Evolutionary conservation across 2,329 filamentous ascomycete genomes (phyloP).

Genomic region (Macrophomina tecta): DNA sequence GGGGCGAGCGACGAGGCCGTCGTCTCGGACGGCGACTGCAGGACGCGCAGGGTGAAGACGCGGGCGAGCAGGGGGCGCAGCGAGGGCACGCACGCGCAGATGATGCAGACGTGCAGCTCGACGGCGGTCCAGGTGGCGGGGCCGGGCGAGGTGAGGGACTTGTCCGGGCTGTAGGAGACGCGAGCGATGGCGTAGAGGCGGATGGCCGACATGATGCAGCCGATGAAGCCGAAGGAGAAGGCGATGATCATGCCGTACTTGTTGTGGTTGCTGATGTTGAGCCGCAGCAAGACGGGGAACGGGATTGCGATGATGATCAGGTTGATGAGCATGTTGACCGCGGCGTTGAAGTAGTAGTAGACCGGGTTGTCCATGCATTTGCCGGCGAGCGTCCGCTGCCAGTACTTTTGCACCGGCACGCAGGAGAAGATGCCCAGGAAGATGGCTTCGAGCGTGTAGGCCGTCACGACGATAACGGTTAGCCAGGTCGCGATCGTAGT

Average conservation of each 20-base stretch:
- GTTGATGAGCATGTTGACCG: constrained; percentile 29
- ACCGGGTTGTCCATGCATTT: constrained; percentile 34
- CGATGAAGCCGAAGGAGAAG: constrained; percentile 38
- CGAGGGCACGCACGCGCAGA: constrained; percentile 8
- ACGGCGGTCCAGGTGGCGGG: constrained; percentile 9
- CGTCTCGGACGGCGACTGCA: not conserved
- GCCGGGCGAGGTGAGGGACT: not conserved
- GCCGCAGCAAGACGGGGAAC: constrained; percentile 33
- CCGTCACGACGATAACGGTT: constrained; percentile 20
- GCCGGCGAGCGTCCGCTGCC: constrained; percentile 37
- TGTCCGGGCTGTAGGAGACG: not conserved
- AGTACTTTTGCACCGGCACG: constrained; percentile 42
- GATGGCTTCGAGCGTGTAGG: constrained; percentile 33
- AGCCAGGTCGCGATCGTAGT: constrained; percentile 31
- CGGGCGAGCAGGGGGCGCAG: constrained; percentile 8
- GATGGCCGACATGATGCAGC: not conserved
- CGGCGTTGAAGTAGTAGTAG: constrained; percentile 12
- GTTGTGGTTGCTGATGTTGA: constrained; percentile 32
- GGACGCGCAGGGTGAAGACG: not conserved
- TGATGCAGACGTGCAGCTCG: constrained; percentile 10
- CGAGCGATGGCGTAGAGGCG: constrained; percentile 15
- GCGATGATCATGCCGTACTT: constrained; percentile 34
- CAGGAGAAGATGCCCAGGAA: constrained; percentile 44
- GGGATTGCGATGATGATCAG: constrained; percentile 36
- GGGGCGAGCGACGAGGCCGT: not conserved